Evolutionary conservation across 257 asterid species (phyloP).

Genomic region (Voacanga thouarsii): DNA sequence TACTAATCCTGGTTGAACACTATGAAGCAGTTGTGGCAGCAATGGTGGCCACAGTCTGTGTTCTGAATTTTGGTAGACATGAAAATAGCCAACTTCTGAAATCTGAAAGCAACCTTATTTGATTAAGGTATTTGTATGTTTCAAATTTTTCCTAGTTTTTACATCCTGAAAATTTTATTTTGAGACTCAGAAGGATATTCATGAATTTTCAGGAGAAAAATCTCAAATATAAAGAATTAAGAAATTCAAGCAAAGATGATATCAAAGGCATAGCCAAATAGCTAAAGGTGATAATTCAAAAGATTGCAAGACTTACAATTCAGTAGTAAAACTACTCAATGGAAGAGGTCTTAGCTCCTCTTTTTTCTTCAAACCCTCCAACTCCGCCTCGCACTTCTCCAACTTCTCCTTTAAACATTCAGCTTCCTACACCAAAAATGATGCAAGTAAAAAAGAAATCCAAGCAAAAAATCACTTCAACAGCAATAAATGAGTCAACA

Average conservation of each 20-base stretch:
- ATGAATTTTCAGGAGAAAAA: background rate
- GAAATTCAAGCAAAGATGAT: background rate
- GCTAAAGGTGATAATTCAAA: background rate
- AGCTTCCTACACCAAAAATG: conserved; percentile 45
- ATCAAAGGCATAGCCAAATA: background rate
- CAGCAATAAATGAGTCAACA: background rate
- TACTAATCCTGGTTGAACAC: background rate
- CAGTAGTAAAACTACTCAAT: conserved; percentile 48
- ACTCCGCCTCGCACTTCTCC: conserved; percentile 41
- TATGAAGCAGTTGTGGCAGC: background rate
- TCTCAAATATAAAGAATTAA: background rate
- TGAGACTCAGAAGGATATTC: background rate
- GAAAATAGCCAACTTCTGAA: background rate
- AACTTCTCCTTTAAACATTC: conserved; percentile 60
- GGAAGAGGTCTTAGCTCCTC: conserved; percentile 50
- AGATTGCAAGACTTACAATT: conserved; percentile 45
- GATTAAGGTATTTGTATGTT: background rate
- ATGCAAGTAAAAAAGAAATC: background rate
- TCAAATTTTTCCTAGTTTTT: background rate
- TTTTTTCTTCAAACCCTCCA: conserved; percentile 56
- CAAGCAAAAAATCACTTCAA: background rate
- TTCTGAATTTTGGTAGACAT: background rate
- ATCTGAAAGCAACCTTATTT: background rate
- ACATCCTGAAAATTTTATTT: background rate
- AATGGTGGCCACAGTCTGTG: background rate